Conservation (phyloP, 306 rosid genomes). For the Cucumis cinereus region DNA sequence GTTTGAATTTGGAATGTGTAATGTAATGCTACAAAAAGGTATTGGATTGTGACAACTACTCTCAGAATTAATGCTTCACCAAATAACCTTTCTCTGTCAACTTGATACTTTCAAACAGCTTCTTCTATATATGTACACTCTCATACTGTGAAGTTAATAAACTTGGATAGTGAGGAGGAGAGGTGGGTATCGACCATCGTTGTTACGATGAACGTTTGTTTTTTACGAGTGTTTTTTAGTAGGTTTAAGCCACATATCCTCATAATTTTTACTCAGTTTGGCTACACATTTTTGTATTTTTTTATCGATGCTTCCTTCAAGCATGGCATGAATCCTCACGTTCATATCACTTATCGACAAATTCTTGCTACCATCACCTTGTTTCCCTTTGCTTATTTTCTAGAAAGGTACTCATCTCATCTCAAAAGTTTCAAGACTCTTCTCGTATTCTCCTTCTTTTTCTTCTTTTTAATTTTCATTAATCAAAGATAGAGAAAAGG, state of each 20-base stretch:
- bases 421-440: not conserved
- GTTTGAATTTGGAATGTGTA: not conserved
- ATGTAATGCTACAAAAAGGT: not conserved
- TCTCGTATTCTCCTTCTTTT: not conserved
- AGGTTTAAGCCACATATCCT: constrained; percentile 62
- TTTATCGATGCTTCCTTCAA: constrained; percentile 72
- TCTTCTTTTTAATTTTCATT: too few species aligned
- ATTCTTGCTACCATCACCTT: constrained; percentile 31
- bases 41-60: not conserved
- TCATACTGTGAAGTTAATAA: not conserved
- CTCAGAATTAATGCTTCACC: not conserved
- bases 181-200: not conserved
- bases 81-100: not conserved
- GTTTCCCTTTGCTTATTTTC: constrained; percentile 69
- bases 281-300: constrained; percentile 46
- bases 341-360: constrained; percentile 65
- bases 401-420: constrained; percentile 43
- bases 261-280: constrained; percentile 38
- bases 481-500: too few species aligned
- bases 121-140: not conserved
- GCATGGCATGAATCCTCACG: constrained; percentile 84
- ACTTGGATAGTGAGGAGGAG: not conserved
- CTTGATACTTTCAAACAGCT: not conserved
- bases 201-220: constrained; percentile 13
- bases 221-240: constrained; percentile 7